Conservation (phyloP, 345 rosid genomes). For the Cardamine chenopodiifolia region DNA sequence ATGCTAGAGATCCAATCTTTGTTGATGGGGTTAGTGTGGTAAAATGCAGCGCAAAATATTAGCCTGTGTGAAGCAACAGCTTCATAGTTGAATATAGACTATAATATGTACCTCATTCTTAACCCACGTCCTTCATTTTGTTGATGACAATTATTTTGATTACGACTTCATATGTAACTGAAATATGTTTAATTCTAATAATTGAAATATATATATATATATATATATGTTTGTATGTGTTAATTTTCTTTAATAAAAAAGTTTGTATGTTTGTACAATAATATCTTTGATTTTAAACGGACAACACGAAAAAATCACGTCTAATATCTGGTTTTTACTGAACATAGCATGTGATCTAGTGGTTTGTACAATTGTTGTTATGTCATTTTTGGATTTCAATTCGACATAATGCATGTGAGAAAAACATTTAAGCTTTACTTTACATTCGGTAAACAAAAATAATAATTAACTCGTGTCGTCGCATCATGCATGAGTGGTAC, state of each 20-base stretch:
- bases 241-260: background rate
- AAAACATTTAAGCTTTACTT: background rate
- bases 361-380: background rate
- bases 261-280: background rate
- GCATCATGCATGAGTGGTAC: background rate
- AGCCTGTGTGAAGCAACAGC: background rate
- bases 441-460: background rate
- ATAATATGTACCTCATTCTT: background rate
- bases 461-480: background rate
- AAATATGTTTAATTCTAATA: background rate
- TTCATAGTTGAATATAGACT: background rate
- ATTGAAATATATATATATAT: too few relatives aligned
- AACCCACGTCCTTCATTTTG: background rate
- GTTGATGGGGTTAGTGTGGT: background rate
- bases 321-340: background rate
- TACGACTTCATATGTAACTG: background rate
- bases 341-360: background rate
- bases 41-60: background rate
- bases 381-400: background rate
- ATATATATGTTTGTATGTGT: too few relatives aligned
- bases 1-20: background rate
- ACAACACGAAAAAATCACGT: background rate
- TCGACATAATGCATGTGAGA: background rate
- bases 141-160: background rate
- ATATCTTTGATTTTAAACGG: background rate